phyloP scores from a whole-genome alignment of 495 filamentous ascomycete genomes.

The Parmelia sp. region DNA sequence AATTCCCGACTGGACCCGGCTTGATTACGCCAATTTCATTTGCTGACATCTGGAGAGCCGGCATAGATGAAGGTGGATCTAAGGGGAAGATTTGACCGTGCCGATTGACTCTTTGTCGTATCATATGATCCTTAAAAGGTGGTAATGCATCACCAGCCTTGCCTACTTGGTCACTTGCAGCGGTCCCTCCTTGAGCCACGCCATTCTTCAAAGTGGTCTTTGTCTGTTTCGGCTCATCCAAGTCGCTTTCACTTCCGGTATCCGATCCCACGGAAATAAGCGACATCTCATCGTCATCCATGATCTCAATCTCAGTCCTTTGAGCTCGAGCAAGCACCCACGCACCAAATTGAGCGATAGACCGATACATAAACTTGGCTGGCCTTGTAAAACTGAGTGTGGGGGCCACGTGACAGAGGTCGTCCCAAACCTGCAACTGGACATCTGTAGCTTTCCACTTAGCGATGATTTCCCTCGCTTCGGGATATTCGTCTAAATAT shows the following conservation, averaged over 20 bases:
- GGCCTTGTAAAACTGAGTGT: constrained; percentile 89
- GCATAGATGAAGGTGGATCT: constrained; percentile 52
- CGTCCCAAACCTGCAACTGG: constrained; percentile 94
- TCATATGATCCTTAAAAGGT: constrained; percentile 75
- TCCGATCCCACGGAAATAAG: constrained; percentile 55
- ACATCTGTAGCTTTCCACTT: constrained; percentile 79
- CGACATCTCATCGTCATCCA: constrained; percentile 70
- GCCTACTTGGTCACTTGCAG: constrained; percentile 49
- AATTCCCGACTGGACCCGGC: constrained; percentile 69
- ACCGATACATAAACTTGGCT: constrained; percentile 89
- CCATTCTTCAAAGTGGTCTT: constrained; percentile 26
- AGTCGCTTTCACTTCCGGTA: constrained; percentile 39
- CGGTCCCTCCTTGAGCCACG: constrained; percentile 19
- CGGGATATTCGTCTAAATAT: constrained; percentile 58
- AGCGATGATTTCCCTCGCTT: constrained; percentile 45
- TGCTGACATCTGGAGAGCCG: constrained; percentile 52
- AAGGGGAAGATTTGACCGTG: constrained; percentile 66
- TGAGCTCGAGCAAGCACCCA: constrained; percentile 85
- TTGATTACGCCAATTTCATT: constrained; percentile 73
- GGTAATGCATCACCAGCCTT: constrained; percentile 78
- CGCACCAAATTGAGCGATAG: constrained; percentile 83
- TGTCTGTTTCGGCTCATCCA: constrained; percentile 25
- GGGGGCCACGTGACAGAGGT: constrained; percentile 85
- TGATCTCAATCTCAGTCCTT: constrained; percentile 67
- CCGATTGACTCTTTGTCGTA: constrained; percentile 76